phyloP scores from a whole-genome alignment of 208 protist genomes.

The Trichomonas gallinae region DNA sequence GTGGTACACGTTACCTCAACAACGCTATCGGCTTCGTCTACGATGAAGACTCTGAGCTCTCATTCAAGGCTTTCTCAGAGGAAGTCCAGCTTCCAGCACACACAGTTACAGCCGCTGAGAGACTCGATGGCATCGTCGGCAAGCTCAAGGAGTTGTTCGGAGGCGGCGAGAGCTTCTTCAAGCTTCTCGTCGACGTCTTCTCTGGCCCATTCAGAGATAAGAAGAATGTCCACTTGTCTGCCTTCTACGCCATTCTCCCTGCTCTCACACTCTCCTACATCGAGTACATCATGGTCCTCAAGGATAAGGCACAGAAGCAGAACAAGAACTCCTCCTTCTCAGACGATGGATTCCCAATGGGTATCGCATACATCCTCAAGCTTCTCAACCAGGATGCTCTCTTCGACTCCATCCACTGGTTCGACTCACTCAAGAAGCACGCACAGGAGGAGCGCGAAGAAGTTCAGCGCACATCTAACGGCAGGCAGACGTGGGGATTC shows the following conservation, averaged over 20 bases:
- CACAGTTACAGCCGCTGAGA: background rate
- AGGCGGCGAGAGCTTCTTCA: conserved; percentile 77
- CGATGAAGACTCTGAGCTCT: background rate
- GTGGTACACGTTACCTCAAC: conserved; percentile 36
- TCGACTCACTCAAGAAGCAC: conserved; percentile 47
- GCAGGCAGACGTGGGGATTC: background rate
- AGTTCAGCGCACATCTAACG: background rate
- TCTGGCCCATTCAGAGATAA: background rate
- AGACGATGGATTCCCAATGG: conserved; percentile 88
- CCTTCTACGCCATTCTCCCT: conserved; percentile 81
- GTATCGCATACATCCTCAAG: conserved; percentile 72
- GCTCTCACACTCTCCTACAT: conserved; percentile 72
- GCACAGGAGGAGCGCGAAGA: background rate
- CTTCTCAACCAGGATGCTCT: conserved; percentile 66
- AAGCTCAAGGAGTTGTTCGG: conserved; percentile 66
- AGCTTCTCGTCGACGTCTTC: conserved; percentile 73
- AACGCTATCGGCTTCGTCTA: conserved; percentile 24
- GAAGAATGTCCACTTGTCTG: conserved; percentile 63
- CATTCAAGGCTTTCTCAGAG: conserved; percentile 1
- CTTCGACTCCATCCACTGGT: conserved; percentile 86
- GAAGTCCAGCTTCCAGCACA: background rate
- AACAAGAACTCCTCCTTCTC: conserved; percentile 64
- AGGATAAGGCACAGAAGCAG: conserved; percentile 73
- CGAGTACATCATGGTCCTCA: conserved; percentile 68
- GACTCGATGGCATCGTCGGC: conserved; percentile 39